Base-by-base conservation (phyloP, 2,329 filamentous ascomycete species). In the Sclerotinia spermophila region DNA sequence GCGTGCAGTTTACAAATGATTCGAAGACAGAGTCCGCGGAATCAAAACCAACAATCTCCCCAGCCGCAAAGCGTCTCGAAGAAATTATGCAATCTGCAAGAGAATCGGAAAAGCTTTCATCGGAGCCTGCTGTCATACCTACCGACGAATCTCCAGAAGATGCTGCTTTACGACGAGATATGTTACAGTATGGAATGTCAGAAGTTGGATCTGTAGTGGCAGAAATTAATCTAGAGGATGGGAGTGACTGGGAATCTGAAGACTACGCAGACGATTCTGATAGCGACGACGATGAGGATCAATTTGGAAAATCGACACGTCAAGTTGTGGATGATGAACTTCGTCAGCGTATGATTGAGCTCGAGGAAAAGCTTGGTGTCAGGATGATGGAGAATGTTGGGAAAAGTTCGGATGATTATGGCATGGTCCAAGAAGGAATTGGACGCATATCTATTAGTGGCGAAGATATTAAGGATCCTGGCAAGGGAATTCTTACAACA, bases 121-220 rank as follows among this genome's bases (percentile, higher is more conserved):
- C 73, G 17, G 74, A 78, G 27, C 75, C 83, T 10, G 84, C 89
- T 1, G 82, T 93, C 19, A 86, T 92, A 21, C 91, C 93, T 2
- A 85, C 90, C 1, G 86, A 92, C 67, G 96, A 99, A 76, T 88
- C 90, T 0, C 84, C 87, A 19, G 94, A 97, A 74, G 95, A 97
- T 73, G 92, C 93, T 5, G 86, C 86, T 44, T 81, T 97, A 35
- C 90, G 96, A 8, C 88, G 90, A 71, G 90, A 97, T 77, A 98
- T 99, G 94, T 85, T 98, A 11, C 86, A 92, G 73, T 99, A 98
- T 78, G 90, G 92, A 72, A 83, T 97, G 81, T 90, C 91, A 59
- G 95, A 98, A 80, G 90, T 99, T 71, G 93, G 94, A 5, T 89
- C 93, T 51, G 92, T 99, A 3, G 96, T 99, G 24, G 96, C 96